phyloP scores from a whole-genome alignment of 345 rosid species.

The Cardamine resedifolia region DNA sequence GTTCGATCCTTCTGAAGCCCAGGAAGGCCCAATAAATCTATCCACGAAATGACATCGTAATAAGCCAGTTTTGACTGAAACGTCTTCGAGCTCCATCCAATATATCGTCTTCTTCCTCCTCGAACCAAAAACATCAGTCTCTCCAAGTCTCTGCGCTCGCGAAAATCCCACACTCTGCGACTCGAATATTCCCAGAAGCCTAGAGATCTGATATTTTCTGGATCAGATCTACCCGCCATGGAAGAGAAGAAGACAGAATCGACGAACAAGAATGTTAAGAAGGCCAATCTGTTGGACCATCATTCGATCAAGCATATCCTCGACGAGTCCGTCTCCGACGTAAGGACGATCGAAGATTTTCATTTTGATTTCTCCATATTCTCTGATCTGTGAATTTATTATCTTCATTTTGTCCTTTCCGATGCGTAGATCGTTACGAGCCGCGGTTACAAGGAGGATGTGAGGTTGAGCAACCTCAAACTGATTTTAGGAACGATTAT shows the following conservation, averaged over 20 bases:
- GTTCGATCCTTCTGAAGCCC: constrained; percentile 12
- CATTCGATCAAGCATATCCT: constrained; percentile 91
- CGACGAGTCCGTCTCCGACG: constrained; percentile 93
- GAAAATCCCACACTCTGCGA: not conserved
- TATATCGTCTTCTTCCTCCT: constrained; percentile 19
- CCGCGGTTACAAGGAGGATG: constrained; percentile 84
- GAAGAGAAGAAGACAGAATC: constrained; percentile 57
- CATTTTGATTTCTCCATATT: constrained; percentile 1
- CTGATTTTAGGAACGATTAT: constrained; percentile 67
- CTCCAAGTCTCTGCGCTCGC: constrained; percentile 21
- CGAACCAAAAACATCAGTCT: constrained; percentile 20
- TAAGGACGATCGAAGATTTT: constrained; percentile 23
- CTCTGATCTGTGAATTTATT: not conserved
- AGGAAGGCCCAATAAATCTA: constrained; percentile 1
- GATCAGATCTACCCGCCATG: constrained; percentile 40
- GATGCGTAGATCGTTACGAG: constrained; percentile 64
- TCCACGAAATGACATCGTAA: constrained; percentile 7
- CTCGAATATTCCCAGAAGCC: not conserved
- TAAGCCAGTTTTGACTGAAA: constrained; percentile 19
- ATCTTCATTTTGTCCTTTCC: not conserved
- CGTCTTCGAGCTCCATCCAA: constrained; percentile 24
- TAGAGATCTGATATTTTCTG: constrained; percentile 25
- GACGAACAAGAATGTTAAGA: constrained; percentile 63
- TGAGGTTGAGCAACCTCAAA: constrained; percentile 78
- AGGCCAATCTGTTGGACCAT: constrained; percentile 90